These are phyloP conservation scores for Pichia sp. DNA, from an alignment of 1,139 yeast genomes.

Conservation along the genomic window DNA sequence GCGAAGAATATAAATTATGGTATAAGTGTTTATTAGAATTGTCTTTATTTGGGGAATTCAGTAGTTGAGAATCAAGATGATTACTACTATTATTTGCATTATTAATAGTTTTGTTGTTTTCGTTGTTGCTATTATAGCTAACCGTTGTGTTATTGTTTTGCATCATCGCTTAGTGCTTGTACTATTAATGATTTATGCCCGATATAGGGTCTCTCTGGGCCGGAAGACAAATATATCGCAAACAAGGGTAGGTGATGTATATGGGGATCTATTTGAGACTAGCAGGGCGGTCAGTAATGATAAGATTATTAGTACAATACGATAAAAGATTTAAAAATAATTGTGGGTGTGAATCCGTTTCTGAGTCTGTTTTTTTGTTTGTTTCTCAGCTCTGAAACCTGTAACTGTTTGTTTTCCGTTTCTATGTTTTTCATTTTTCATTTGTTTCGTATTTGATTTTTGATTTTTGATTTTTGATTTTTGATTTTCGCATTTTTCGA, in stretches of 20 bases:
- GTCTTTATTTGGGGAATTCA: background rate
- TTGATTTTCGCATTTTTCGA: background rate
- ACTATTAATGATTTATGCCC: background rate
- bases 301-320: no score
- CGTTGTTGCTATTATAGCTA: background rate
- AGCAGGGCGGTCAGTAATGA: background rate
- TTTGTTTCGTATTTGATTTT: background rate
- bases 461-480: no score
- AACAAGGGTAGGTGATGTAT: background rate
- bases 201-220: background rate
- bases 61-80: background rate
- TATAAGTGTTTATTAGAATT: constrained; percentile 9
- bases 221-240: background rate
- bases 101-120: background rate
- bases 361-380: background rate
- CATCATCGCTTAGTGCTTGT: background rate
- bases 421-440: background rate
- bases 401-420: background rate
- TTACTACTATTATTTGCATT: background rate
- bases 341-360: background rate
- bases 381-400: no score
- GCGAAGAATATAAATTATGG: constrained; percentile 13
- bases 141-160: background rate
- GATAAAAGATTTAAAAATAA: no score
- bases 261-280: background rate